phyloP scores from a whole-genome alignment of 306 rosid genomes.

The Cucumis hystrix region DNA sequence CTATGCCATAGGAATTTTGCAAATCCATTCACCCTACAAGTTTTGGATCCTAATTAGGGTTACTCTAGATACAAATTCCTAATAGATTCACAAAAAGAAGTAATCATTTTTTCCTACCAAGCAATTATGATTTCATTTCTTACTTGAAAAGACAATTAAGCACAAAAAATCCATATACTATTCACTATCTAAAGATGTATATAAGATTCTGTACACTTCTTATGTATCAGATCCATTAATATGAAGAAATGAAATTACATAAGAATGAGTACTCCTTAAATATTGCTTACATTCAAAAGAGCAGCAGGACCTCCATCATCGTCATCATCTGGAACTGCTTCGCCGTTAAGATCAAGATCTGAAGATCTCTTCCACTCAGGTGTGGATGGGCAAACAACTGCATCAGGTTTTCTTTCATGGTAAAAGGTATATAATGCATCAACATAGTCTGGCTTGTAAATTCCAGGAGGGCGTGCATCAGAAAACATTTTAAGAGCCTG shows the following conservation, averaged over 20 bases:
- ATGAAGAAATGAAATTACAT: conserved; percentile 2
- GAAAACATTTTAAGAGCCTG: conserved; percentile 80
- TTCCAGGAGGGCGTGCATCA: conserved; percentile 96
- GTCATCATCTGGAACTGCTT: conserved; percentile 79
- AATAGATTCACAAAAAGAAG: background rate
- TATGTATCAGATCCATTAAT: background rate
- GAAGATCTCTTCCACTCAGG: conserved; percentile 99
- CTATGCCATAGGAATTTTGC: background rate
- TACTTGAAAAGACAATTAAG: background rate
- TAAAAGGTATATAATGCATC: conserved; percentile 78
- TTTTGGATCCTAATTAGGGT: background rate
- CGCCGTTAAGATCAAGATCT: conserved; percentile 95
- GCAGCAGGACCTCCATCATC: conserved; percentile 70
- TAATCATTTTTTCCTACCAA: background rate
- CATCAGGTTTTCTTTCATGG: conserved; percentile 83
- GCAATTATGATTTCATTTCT: background rate
- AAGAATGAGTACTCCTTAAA: conserved; percentile 14
- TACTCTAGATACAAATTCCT: background rate
- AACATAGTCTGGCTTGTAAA: conserved; percentile 88
- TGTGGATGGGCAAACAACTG: conserved; percentile 74
- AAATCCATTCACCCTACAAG: background rate
- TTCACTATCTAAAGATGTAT: background rate
- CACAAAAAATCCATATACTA: background rate
- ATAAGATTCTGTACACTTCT: background rate
- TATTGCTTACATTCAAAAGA: conserved; percentile 52